Evolutionary conservation across 2,329 filamentous ascomycete genomes (phyloP).

Genomic region (Sporothrix variecibatus): DNA sequence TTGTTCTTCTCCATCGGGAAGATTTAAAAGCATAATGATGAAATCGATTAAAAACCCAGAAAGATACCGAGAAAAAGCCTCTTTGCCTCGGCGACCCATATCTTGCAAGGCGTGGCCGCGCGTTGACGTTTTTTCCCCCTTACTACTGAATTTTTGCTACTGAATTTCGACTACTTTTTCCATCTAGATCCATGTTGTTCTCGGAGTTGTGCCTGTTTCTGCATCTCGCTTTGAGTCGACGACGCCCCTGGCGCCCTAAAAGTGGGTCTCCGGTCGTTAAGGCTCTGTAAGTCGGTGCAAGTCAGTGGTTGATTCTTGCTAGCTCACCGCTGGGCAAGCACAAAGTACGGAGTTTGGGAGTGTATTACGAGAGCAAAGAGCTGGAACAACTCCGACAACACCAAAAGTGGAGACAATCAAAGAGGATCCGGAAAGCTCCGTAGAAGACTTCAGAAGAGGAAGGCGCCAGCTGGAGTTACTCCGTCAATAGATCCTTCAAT

Average conservation of each 20-base stretch:
- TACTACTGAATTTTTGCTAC: too few relatives aligned
- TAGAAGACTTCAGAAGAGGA: too few relatives aligned
- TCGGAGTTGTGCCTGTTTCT: conserved; percentile 4
- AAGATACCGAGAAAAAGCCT: background rate
- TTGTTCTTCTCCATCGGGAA: background rate
- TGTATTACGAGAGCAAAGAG: background rate
- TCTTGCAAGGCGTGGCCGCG: background rate
- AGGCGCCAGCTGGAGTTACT: background rate
- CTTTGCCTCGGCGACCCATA: background rate
- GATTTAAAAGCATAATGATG: background rate
- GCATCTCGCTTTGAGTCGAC: background rate
- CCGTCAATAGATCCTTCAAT: background rate
- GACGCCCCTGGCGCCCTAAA: background rate
- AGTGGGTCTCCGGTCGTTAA: background rate
- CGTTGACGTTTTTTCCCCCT: background rate
- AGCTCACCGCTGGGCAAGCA: background rate
- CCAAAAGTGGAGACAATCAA: background rate
- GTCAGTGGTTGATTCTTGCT: background rate
- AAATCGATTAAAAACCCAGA: background rate
- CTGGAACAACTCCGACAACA: background rate
- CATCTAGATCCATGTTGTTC: background rate
- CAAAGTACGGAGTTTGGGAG: too few relatives aligned
- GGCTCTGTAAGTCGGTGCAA: background rate
- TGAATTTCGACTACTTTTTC: background rate
- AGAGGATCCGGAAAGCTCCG: background rate